phyloP scores from a whole-genome alignment of 2,329 filamentous ascomycete genomes.

The Fusarium dimerum region DNA sequence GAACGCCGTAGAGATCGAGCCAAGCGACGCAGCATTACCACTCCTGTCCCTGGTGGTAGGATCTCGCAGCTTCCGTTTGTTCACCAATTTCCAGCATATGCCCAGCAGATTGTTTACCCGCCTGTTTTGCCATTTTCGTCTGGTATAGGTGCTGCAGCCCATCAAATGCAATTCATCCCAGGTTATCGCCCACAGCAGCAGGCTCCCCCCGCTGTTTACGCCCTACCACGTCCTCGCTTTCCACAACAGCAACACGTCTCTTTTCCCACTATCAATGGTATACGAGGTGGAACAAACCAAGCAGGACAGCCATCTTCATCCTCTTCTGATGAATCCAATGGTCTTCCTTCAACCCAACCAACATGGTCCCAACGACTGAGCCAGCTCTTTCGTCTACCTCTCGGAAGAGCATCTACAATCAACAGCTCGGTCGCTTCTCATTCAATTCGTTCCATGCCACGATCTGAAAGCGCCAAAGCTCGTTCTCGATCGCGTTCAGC shows the following conservation, averaged over 20 bases:
- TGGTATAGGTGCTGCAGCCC: not conserved
- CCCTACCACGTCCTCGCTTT: not conserved
- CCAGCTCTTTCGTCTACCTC: conserved; percentile 30
- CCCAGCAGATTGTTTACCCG: conserved; percentile 9
- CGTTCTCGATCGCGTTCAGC: not conserved
- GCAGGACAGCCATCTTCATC: not conserved
- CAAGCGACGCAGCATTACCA: conserved; percentile 1
- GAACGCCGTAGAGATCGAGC: conserved; percentile 6
- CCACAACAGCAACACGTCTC: not conserved
- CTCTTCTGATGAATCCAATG: not conserved
- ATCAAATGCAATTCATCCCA: not conserved
- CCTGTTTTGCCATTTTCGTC: not conserved
- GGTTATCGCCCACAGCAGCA: conserved; percentile 5
- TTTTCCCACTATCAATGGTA: not conserved
- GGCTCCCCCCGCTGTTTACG: not conserved
- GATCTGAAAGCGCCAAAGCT: not conserved
- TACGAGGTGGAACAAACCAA: not conserved
- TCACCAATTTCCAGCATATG: conserved; percentile 13
- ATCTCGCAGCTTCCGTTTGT: conserved; percentile 18
- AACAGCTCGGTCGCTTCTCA: conserved; percentile 26
- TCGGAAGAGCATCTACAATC: conserved; percentile 39
- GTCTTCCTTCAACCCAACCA: conserved; percentile 15
- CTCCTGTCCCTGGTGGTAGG: not conserved
- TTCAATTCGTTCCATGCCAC: conserved; percentile 2
- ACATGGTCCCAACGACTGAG: conserved; percentile 32